These are phyloP conservation scores for Ceratocystis smalleyi DNA, from an alignment of 2,329 filamentous ascomycete species.

Conservation along the genomic window DNA sequence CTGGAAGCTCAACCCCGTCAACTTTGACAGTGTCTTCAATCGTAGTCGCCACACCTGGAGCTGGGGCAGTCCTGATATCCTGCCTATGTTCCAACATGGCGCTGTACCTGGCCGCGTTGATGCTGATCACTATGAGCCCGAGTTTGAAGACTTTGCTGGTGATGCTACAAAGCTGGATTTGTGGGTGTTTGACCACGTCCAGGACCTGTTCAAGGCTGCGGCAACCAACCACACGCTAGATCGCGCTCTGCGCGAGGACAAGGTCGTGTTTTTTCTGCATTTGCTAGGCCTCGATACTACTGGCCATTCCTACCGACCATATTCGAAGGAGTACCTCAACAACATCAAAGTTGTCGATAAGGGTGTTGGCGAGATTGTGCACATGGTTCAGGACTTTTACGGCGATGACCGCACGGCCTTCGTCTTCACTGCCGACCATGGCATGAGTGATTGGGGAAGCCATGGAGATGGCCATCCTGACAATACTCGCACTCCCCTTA, in stretches of 20 bases:
- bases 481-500: constrained; percentile 85
- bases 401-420: constrained; percentile 74
- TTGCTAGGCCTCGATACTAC: constrained; percentile 82
- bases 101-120: constrained; percentile 76
- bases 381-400: constrained; percentile 76
- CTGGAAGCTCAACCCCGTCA: constrained; percentile 96
- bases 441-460: constrained; percentile 99
- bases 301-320: constrained; percentile 74
- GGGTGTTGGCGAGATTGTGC: constrained; percentile 70
- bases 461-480: constrained; percentile 96
- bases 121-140: constrained; percentile 66
- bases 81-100: constrained; percentile 94
- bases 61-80: constrained; percentile 94
- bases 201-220: constrained; percentile 68
- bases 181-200: constrained; percentile 94
- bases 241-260: constrained; percentile 59
- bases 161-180: constrained; percentile 68
- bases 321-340: constrained; percentile 85
- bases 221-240: constrained; percentile 61
- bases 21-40: constrained; percentile 98
- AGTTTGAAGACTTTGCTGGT: constrained; percentile 78
- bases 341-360: constrained; percentile 91
- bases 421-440: constrained; percentile 93
- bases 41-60: constrained; percentile 94
- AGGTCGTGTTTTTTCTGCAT: constrained; percentile 88